phyloP scores from a whole-genome alignment of 1,139 yeast species.

The Petasospora fabianii region DNA sequence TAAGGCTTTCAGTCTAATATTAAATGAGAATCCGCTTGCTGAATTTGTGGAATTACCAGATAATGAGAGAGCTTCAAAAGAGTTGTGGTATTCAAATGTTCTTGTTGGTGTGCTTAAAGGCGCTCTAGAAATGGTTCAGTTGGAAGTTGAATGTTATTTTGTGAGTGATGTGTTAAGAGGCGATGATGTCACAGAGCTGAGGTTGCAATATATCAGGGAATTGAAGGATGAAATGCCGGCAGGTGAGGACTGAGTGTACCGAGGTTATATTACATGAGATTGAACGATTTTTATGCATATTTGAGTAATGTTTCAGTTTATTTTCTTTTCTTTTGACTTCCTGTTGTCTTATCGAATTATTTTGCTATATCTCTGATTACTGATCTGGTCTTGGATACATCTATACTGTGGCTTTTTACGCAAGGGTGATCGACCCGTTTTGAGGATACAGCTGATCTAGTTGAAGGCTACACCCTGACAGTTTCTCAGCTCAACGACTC shows the following conservation, averaged over 20 bases:
- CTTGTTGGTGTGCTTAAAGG: slow-evolving; percentile 89
- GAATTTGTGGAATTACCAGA: slow-evolving; percentile 93
- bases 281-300: no score
- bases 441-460: no score
- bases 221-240: slow-evolving; percentile 95
- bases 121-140: slow-evolving; percentile 92
- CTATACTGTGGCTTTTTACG: no score
- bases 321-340: no score
- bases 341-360: no score
- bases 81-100: slow-evolving; percentile 89
- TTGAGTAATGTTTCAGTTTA: no score
- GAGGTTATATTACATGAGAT: no score
- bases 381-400: no score
- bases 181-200: slow-evolving; percentile 74
- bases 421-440: no score
- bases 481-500: no score
- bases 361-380: no score
- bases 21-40: slow-evolving; percentile 86
- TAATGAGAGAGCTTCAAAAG: slow-evolving; percentile 64
- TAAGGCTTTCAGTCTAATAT: slow-evolving; percentile 66
- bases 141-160: slow-evolving; percentile 82
- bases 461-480: no score
- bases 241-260: slow-evolving; percentile 68
- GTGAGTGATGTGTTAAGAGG: slow-evolving; percentile 81
- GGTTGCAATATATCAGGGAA: slow-evolving; percentile 65